Evolutionary conservation across 371 early-diverging fungal species (phyloP).

Genomic region (Dinochytrium kinnereticum): DNA sequence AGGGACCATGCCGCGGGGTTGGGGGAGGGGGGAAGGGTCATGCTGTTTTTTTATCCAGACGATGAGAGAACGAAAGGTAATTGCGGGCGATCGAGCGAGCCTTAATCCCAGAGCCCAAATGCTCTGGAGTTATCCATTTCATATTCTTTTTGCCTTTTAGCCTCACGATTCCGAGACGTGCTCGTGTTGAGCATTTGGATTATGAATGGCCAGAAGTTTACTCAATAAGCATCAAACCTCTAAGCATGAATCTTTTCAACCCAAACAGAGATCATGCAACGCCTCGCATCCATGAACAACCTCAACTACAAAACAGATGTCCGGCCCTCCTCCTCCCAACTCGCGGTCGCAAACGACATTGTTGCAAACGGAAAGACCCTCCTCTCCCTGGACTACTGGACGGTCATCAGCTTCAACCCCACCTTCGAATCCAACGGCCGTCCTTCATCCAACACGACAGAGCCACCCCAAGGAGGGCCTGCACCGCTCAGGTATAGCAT

Average conservation of each 20-base stretch:
- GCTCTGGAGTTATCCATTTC: too few species aligned
- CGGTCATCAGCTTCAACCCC: neutral
- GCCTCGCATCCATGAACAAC: constrained; percentile 23
- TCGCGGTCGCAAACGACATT: neutral
- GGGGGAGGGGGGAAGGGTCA: neutral
- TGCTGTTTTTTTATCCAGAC: neutral
- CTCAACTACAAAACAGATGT: constrained; percentile 20
- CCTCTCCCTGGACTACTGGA: neutral
- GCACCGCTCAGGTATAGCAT: neutral
- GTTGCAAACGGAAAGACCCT: neutral
- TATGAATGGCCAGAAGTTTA: neutral
- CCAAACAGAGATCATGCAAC: constrained; percentile 15
- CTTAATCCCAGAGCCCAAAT: too few species aligned
- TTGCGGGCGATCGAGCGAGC: too few species aligned
- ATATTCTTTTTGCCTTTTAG: too few species aligned
- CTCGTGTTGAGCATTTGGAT: too few species aligned
- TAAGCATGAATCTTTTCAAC: neutral
- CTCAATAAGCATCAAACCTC: constrained; percentile 1
- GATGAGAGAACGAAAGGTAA: neutral
- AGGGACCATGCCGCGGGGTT: neutral
- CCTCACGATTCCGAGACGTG: too few species aligned
- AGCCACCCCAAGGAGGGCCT: too few species aligned
- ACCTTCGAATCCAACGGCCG: neutral
- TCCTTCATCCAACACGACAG: neutral
- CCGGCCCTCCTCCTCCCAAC: neutral